These are phyloP conservation scores for Gynostemma pentaphyllum DNA, from an alignment of 306 rosid genomes.

Conservation along the genomic window DNA sequence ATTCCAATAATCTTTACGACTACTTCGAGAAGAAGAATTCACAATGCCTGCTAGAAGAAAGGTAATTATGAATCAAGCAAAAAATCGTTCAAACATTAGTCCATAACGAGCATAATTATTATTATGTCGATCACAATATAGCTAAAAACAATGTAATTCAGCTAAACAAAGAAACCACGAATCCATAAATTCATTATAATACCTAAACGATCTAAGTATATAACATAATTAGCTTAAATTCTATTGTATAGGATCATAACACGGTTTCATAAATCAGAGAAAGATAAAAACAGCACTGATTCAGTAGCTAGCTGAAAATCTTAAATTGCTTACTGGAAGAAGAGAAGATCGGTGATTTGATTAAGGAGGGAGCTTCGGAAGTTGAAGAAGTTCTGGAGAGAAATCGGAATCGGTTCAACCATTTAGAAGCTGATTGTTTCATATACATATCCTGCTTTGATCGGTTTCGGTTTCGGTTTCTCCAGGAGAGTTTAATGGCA, in stretches of 20 bases:
- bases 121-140: background rate
- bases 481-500: no score
- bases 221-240: background rate
- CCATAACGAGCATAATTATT: background rate
- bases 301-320: background rate
- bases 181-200: background rate
- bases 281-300: background rate
- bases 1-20: background rate
- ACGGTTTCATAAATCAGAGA: background rate
- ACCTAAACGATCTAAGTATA: background rate
- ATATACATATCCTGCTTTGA: background rate
- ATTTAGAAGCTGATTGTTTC: slow-evolving; percentile 5
- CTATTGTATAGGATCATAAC: background rate
- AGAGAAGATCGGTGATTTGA: background rate
- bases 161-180: background rate
- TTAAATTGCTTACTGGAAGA: slow-evolving; percentile 8
- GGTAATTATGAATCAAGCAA: background rate
- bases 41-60: slow-evolving; percentile 2
- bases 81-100: background rate
- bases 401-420: background rate
- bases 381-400: background rate
- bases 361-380: background rate
- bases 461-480: background rate
- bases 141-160: background rate
- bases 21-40: background rate